These are phyloP conservation scores for Nitzschia putrida DNA, from an alignment of 108 stramenopile species.

Conservation along the genomic window DNA sequence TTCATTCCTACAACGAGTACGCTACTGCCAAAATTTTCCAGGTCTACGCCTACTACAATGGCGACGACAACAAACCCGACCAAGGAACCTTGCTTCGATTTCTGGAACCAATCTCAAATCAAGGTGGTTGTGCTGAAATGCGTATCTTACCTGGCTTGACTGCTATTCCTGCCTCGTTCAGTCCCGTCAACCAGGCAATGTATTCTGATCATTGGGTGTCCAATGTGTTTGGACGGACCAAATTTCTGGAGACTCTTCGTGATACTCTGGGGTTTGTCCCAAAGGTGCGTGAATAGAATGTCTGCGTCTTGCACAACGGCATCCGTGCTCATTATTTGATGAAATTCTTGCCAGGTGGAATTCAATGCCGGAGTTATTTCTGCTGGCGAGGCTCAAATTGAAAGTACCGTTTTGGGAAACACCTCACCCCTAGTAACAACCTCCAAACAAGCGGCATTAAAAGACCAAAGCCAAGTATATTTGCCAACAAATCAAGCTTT, in stretches of 20 bases:
- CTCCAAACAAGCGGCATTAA: slow-evolving; percentile 52
- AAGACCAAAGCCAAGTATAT: slow-evolving; percentile 85
- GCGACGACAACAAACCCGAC: slow-evolving; percentile 45
- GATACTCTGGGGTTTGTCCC: slow-evolving; percentile 77
- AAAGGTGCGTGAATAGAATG: slow-evolving; percentile 33
- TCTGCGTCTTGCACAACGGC: neutral
- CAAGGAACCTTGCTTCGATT: slow-evolving; percentile 73
- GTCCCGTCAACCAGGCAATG: slow-evolving; percentile 49
- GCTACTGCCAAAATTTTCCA: slow-evolving; percentile 57
- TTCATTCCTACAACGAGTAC: slow-evolving; percentile 34
- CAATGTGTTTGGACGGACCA: slow-evolving; percentile 66
- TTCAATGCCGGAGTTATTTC: slow-evolving; percentile 91
- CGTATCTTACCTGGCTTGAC: slow-evolving; percentile 65
- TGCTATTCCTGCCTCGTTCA: slow-evolving; percentile 62
- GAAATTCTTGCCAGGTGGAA: slow-evolving; percentile 40
- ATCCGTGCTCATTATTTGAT: neutral
- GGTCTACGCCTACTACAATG: slow-evolving; percentile 78
- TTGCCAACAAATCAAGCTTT: slow-evolving; percentile 90
- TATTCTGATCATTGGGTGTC: slow-evolving; percentile 91
- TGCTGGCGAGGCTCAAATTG: slow-evolving; percentile 89
- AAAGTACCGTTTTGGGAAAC: slow-evolving; percentile 86
- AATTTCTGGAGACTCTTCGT: slow-evolving; percentile 78
- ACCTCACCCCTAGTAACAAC: slow-evolving; percentile 41
- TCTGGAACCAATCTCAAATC: slow-evolving; percentile 30
- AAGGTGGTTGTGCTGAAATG: neutral